Evolutionary conservation across 164 flowering plant species (phyloP).

Genomic region (Buxus sempervirens): DNA sequence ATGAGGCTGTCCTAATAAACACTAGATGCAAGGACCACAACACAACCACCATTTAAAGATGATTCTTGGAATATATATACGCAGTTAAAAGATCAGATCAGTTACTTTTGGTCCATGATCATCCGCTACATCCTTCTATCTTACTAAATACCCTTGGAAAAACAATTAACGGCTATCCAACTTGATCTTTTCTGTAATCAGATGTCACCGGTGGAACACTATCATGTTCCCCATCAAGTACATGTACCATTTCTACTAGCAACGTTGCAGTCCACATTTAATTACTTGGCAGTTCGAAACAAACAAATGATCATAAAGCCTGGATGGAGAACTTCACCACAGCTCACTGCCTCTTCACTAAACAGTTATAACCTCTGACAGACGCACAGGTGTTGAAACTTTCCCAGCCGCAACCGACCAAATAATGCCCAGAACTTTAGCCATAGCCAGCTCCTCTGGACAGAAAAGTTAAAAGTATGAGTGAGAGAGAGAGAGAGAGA

Average conservation of each 20-base stretch:
- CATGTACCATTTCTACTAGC: not conserved
- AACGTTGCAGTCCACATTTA: too few species aligned
- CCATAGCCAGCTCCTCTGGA: not conserved
- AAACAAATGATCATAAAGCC: constrained; percentile 25
- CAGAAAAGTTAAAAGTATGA: too few species aligned
- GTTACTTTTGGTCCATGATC: too few species aligned
- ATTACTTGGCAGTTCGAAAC: constrained; percentile 15
- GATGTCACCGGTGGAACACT: not conserved
- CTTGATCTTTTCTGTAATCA: not conserved
- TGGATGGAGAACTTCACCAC: constrained; percentile 6
- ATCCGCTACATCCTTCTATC: too few species aligned
- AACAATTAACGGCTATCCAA: not conserved
- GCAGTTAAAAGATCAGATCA: too few species aligned
- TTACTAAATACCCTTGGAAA: not conserved
- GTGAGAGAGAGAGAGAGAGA: not conserved
- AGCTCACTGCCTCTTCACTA: not conserved
- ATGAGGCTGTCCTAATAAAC: too few species aligned
- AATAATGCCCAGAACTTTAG: not conserved
- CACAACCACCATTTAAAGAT: too few species aligned
- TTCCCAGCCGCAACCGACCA: not conserved
- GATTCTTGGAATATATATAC: too few species aligned
- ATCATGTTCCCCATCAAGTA: not conserved
- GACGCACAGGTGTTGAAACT: not conserved
- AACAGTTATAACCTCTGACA: not conserved
- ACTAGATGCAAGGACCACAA: too few species aligned